Conservation (phyloP, 148 eudicot species). For the Persicaria maculosa region DNA sequence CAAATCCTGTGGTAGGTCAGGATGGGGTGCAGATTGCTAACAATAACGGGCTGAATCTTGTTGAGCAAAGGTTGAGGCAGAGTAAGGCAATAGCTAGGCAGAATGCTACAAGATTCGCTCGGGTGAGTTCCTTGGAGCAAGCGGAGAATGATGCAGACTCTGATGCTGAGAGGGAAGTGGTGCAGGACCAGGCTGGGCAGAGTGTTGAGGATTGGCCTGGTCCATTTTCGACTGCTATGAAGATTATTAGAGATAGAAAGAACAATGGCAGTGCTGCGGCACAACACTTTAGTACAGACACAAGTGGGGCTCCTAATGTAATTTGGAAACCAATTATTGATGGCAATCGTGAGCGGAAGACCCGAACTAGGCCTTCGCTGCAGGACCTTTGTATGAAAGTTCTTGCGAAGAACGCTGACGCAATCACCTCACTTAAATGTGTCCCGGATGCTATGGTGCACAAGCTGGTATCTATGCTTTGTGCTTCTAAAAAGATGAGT, state of each 20-base stretch:
- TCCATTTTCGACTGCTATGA: slow-evolving; percentile 90
- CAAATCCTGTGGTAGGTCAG: not conserved
- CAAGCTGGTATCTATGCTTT: slow-evolving; percentile 57
- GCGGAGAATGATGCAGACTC: slow-evolving; percentile 20
- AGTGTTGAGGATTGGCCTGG: slow-evolving; percentile 83
- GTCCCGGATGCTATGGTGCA: slow-evolving; percentile 73
- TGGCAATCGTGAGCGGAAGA: slow-evolving; percentile 7
- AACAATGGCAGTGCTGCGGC: slow-evolving; percentile 21
- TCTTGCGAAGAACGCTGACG: slow-evolving; percentile 63
- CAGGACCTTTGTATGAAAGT: slow-evolving; percentile 46
- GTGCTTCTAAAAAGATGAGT: slow-evolving; percentile 67
- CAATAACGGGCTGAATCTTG: not conserved
- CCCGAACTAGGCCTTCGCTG: slow-evolving; percentile 31
- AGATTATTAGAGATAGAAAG: slow-evolving; percentile 62
- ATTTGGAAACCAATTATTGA: slow-evolving; percentile 54
- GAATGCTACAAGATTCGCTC: slow-evolving; percentile 59
- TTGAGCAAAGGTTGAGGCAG: slow-evolving; percentile 18
- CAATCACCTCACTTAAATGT: slow-evolving; percentile 56
- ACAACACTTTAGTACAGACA: slow-evolving; percentile 10
- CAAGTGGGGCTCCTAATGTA: slow-evolving; percentile 28
- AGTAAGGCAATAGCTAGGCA: slow-evolving; percentile 40
- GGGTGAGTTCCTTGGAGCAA: slow-evolving; percentile 38
- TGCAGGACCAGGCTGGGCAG: slow-evolving; percentile 10
- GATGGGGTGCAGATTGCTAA: not conserved
- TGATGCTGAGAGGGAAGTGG: slow-evolving; percentile 32